Conservation (phyloP, 2,329 filamentous ascomycete species). For the Botrytis pseudocinerea region DNA sequence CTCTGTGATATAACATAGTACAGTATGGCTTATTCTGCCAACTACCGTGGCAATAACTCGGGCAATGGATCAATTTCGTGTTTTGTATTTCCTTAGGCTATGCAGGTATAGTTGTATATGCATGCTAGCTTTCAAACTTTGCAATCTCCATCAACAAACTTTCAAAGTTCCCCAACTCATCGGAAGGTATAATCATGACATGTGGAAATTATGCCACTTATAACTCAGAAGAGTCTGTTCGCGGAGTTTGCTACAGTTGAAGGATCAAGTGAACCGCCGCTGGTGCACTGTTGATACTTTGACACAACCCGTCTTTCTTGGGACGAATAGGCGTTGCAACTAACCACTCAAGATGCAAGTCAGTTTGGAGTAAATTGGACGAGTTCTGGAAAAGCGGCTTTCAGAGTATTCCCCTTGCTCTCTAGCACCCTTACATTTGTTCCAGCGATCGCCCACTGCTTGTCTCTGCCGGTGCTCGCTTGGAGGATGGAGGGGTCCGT, state of each 20-base stretch:
- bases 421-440: conserved; percentile 27
- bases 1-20: not conserved
- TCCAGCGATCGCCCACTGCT: conserved; percentile 37
- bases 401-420: conserved; percentile 26
- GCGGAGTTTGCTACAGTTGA: conserved; percentile 28
- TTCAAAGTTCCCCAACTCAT: conserved; percentile 7
- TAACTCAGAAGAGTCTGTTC: conserved; percentile 27
- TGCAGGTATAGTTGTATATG: conserved; percentile 16
- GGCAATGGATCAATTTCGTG: conserved; percentile 15
- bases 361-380: conserved; percentile 35
- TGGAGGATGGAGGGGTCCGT: conserved; percentile 37
- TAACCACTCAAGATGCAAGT: conserved; percentile 17
- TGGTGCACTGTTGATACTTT: conserved; percentile 22
- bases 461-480: conserved; percentile 37
- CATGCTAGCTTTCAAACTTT: conserved; percentile 15
- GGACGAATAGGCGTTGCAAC: conserved; percentile 31
- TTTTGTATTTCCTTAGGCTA: conserved; percentile 16
- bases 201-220: conserved; percentile 7
- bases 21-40: conserved; percentile 10
- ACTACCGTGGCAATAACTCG: conserved; percentile 22
- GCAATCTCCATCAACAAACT: not conserved
- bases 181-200: conserved; percentile 5
- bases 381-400: conserved; percentile 33
- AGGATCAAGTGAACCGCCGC: conserved; percentile 25
- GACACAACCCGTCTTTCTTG: conserved; percentile 26